A percentile compares a stretch with the other conserved stretches of the same genome.
Conservation (phyloP, 352 stramenopile genomes). For the Phytophthora crassamura region DNA sequence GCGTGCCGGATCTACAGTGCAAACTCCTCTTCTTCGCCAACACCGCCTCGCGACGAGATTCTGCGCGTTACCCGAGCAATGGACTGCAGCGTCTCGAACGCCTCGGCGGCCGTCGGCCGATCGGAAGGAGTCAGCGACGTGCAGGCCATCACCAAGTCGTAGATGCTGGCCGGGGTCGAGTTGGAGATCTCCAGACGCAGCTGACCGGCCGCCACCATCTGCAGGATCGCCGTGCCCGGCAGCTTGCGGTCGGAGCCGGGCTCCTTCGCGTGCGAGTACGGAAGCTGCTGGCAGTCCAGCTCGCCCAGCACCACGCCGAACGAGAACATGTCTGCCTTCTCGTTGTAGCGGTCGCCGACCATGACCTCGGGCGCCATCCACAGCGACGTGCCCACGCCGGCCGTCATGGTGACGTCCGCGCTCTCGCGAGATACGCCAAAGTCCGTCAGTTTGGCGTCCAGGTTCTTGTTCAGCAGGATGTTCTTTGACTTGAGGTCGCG, state of each 20-base stretch:
- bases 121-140: conserved; percentile 40
- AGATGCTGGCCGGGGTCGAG: conserved; percentile 29
- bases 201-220: conserved; percentile 48
- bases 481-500: conserved; percentile 54
- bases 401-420: conserved; percentile 50
- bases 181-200: conserved; percentile 43
- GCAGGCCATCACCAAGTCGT: conserved; percentile 44
- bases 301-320: conserved; percentile 49
- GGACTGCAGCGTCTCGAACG: conserved; percentile 42
- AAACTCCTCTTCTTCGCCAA: conserved; percentile 31
- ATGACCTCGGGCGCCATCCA: conserved; percentile 58
- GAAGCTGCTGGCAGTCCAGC: conserved; percentile 41
- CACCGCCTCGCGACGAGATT: conserved; percentile 31
- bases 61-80: conserved; percentile 31
- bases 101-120: conserved; percentile 44
- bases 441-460: conserved; percentile 49
- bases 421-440: conserved; percentile 56
- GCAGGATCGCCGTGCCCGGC: conserved; percentile 44
- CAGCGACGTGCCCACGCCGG: conserved; percentile 48
- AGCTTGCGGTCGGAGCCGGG: conserved; percentile 27
- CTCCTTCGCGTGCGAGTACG: conserved; percentile 42
- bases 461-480: conserved; percentile 40
- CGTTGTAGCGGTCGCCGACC: conserved; percentile 53
- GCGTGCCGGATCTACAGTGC: conserved; percentile 30
- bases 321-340: conserved; percentile 56